Evolutionary conservation across 2,329 filamentous ascomycete species (phyloP).

Genomic region (Alternaria hordeiaustralica): DNA sequence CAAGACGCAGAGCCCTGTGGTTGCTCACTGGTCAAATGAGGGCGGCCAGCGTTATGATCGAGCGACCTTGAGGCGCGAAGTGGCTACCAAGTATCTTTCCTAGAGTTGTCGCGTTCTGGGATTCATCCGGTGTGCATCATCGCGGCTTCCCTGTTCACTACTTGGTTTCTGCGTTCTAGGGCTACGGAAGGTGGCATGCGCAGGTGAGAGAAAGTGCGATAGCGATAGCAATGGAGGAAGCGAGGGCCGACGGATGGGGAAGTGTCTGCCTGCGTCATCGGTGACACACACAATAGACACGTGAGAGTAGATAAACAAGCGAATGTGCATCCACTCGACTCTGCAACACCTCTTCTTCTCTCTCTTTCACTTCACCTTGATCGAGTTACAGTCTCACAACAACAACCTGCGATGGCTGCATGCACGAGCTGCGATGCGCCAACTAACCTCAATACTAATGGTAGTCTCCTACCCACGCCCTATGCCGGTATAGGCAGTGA

Average conservation of each 20-base stretch:
- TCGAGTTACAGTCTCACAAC: background rate
- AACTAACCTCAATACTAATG: background rate
- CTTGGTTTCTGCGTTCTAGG: no score
- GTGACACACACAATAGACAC: background rate
- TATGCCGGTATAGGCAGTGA: fast-evolving
- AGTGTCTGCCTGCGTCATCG: background rate
- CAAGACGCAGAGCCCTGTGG: background rate
- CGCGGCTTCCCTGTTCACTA: background rate
- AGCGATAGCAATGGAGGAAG: background rate
- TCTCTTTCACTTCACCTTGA: background rate
- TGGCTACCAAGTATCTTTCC: background rate
- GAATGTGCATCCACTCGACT: background rate
- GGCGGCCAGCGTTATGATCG: background rate
- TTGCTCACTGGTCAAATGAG: background rate
- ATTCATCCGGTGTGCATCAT: background rate
- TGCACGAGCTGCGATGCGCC: background rate
- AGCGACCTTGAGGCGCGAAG: background rate
- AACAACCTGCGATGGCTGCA: background rate
- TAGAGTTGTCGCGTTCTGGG: background rate
- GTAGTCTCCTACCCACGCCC: fast-evolving
- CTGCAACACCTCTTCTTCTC: background rate
- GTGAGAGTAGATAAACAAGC: background rate
- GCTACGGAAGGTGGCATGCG: background rate
- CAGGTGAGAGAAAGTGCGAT: background rate
- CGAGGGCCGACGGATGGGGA: background rate